These are phyloP conservation scores for Allium fistulosum DNA, from an alignment of 106 monocot species.

Conservation along the genomic window DNA sequence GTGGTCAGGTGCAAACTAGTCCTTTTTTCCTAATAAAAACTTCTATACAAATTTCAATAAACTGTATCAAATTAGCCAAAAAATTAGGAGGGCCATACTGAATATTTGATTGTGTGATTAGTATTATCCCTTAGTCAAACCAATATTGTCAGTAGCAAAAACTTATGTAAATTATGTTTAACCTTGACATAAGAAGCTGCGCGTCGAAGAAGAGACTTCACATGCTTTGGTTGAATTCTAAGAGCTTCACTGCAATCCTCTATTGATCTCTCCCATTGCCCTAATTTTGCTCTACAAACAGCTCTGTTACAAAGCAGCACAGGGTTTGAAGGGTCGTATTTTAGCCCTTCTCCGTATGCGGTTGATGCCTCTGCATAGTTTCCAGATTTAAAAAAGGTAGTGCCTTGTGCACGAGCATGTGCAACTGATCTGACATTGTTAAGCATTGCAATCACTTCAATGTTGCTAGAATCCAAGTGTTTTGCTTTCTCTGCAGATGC, in stretches of 20 bases:
- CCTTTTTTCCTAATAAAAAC: not conserved
- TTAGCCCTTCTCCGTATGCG: slow-evolving; percentile 90
- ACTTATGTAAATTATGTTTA: slow-evolving; percentile 6
- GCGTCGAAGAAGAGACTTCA: slow-evolving; percentile 79
- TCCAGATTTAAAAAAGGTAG: slow-evolving; percentile 61
- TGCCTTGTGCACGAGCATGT: slow-evolving; percentile 56
- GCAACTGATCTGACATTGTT: slow-evolving; percentile 52
- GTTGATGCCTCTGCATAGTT: slow-evolving; percentile 69
- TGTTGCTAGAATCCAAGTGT: slow-evolving; percentile 40
- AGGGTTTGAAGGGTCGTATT: slow-evolving; percentile 62
- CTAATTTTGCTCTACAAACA: slow-evolving; percentile 77
- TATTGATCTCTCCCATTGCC: slow-evolving; percentile 72
- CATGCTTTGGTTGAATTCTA: slow-evolving; percentile 60
- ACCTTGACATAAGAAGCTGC: slow-evolving; percentile 79
- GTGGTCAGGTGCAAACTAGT: not conserved
- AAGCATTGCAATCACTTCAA: slow-evolving; percentile 30
- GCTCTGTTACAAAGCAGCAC: slow-evolving; percentile 87
- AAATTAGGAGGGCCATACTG: not conserved
- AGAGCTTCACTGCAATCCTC: slow-evolving; percentile 84
- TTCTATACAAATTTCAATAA: no score
- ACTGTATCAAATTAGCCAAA: not conserved
- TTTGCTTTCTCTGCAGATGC: slow-evolving; percentile 59
- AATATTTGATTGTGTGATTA: not conserved
- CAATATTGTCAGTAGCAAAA: not conserved
- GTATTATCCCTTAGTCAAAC: no score